Conservation (phyloP, 306 rosid genomes). For the Mucuna pruriens region DNA sequence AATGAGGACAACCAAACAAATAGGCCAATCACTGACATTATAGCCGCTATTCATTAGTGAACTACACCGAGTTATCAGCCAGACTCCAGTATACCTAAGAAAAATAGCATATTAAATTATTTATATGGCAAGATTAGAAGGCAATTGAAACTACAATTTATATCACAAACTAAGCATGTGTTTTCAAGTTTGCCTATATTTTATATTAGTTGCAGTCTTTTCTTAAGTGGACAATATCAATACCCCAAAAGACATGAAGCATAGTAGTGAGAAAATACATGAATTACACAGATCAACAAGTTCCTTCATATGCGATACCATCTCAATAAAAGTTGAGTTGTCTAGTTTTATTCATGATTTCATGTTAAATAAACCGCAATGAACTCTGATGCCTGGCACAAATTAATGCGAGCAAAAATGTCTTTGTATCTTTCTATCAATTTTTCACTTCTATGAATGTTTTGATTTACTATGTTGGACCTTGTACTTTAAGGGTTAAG, state of each 20-base stretch:
- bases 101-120: not conserved
- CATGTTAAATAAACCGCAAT: not conserved
- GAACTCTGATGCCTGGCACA: not conserved
- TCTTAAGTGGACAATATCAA: not conserved
- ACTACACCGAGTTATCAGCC: constrained; percentile 87
- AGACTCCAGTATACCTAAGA: constrained; percentile 80
- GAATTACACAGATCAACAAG: not conserved
- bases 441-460: not conserved
- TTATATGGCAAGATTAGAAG: constrained; percentile 10
- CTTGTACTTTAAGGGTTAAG: not conserved
- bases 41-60: constrained; percentile 58
- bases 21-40: constrained; percentile 63
- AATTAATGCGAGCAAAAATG: not conserved
- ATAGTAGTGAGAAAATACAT: not conserved
- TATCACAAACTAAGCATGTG: not conserved
- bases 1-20: constrained; percentile 58
- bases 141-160: not conserved
- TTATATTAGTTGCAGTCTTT: not conserved
- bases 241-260: not conserved
- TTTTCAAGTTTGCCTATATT: constrained; percentile 7
- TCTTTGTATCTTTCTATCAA: not conserved
- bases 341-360: not conserved
- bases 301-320: not conserved
- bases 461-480: not conserved
- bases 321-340: not conserved